A percentile compares a stretch with the other conserved stretches of the same genome.
Evolutionary conservation across 352 stramenopile genomes (phyloP).

Genomic region (Blastocystis sp.): DNA sequence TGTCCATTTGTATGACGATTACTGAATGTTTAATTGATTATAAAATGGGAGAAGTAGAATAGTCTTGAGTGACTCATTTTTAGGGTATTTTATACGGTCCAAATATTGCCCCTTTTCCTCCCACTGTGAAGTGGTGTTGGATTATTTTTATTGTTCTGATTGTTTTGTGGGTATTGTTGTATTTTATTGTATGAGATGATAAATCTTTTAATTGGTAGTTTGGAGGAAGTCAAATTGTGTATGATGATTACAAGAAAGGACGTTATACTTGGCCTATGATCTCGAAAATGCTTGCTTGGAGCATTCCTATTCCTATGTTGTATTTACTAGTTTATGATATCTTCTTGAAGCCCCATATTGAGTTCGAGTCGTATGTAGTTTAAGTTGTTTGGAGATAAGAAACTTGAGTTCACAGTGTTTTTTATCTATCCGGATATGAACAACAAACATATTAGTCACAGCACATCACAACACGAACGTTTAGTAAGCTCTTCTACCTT

Average conservation of each 20-base stretch:
- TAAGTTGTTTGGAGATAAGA: background rate
- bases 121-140: constrained; percentile 80
- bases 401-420: background rate
- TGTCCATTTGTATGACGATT: constrained; percentile 46
- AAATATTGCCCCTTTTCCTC: constrained; percentile 78
- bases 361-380: constrained; percentile 38
- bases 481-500: background rate
- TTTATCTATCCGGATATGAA: background rate
- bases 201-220: constrained; percentile 10
- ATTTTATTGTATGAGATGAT: constrained; percentile 74
- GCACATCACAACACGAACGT: background rate
- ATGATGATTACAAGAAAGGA: background rate
- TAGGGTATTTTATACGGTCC: constrained; percentile 65
- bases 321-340: constrained; percentile 52
- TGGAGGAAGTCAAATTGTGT: constrained; percentile 10
- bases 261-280: background rate
- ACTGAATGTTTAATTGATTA: constrained; percentile 67
- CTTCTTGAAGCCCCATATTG: constrained; percentile 42
- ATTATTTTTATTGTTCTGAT: constrained; percentile 77
- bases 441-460: constrained; percentile 34
- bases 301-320: constrained; percentile 38
- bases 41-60: constrained; percentile 55
- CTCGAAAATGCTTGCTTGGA: constrained; percentile 6
- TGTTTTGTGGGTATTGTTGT: constrained; percentile 78
- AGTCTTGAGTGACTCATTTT: background rate